phyloP scores from a whole-genome alignment of 768 basidiomycete genomes.

The Gelatoporia subvermispora region DNA sequence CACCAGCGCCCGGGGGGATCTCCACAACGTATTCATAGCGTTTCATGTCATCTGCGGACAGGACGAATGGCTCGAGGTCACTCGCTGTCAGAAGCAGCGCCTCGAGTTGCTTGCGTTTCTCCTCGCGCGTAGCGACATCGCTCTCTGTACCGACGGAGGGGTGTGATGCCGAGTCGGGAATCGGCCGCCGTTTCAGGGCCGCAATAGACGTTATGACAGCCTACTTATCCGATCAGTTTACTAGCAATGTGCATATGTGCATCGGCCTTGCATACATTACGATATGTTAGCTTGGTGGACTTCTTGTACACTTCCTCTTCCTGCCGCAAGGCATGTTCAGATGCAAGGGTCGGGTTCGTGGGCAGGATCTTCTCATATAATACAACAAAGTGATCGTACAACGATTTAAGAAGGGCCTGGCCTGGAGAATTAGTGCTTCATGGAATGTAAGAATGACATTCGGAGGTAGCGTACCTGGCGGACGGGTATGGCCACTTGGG shows the following conservation, averaged over 20 bases:
- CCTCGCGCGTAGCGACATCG: conserved; percentile 51
- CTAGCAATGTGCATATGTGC: conserved; percentile 9
- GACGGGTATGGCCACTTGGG: conserved; percentile 67
- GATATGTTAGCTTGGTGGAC: conserved; percentile 75
- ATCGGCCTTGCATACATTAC: conserved; percentile 50
- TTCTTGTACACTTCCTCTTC: conserved; percentile 76
- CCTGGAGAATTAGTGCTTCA: background rate
- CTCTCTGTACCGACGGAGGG: conserved; percentile 75
- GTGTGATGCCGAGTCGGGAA: conserved; percentile 56
- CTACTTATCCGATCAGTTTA: conserved; percentile 24
- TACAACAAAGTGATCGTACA: conserved; percentile 68
- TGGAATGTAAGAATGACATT: background rate
- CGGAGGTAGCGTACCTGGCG: conserved; percentile 51
- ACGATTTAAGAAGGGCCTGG: conserved; percentile 67
- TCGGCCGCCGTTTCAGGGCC: conserved; percentile 44
- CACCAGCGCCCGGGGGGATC: conserved; percentile 64
- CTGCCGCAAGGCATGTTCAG: conserved; percentile 76
- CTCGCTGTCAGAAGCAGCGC: conserved; percentile 48
- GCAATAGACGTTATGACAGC: conserved; percentile 50
- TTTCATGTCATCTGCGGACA: conserved; percentile 51
- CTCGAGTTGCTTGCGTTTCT: conserved; percentile 48
- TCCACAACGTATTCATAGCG: conserved; percentile 69
- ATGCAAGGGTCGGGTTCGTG: conserved; percentile 54
- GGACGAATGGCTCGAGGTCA: conserved; percentile 53
- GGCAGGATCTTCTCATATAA: conserved; percentile 59